Base-by-base conservation (phyloP, 768 basidiomycete species). In the Sporobolomyces roseus region DNA sequence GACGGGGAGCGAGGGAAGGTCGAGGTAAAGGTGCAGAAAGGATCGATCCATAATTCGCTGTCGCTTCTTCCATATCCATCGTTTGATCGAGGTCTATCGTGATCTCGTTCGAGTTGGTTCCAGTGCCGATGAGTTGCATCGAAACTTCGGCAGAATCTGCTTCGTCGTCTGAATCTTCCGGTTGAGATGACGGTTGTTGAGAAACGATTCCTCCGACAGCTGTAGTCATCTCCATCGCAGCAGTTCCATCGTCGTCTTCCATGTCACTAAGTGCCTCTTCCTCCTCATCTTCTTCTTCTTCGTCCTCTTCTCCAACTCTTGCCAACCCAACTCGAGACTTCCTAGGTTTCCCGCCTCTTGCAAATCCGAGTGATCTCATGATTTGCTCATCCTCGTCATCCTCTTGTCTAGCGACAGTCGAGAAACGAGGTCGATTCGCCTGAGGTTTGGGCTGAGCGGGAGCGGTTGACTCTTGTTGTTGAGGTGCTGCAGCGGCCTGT, bases 311-410 rank as follows among this genome's bases (percentile, higher is more conserved):
- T 14, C 67, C 65, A 13, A 50, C 36, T 50, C 46, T 61, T 23
- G 19, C 63, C 51, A 23, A 41, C 45, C 45, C 63, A 51, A 70
- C 32, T 16, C 68, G 66, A 27, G 52, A 63, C 61, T 61, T 66
- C 19, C 62, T 45, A 29, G 62, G 66, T 30, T 45, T 65, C 10
- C 71, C 65, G 4, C 68, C 65, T 45, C 52, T 61, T 7, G 50
- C 61, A 19, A 61, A 71, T 21, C 72, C 65, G 10, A 74, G 59
- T 43, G 49, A 25, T 6, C 65, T 55, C 56, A 70, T 46, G 21
- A 73, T 51, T 46, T 49, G 68, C 30, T 62, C 72, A 54, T 73
- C 72, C 5, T 73, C 72, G 33, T 62, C 68, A 43, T 73, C 72
- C n/a, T 73, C 72, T 25, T 35, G 5, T 4, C 72, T 36, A 16